Evolutionary conservation across 768 basidiomycete species (phyloP), one percentile per base, ranked within the genome.

Genomic region (Trametes meyenii): DNA sequence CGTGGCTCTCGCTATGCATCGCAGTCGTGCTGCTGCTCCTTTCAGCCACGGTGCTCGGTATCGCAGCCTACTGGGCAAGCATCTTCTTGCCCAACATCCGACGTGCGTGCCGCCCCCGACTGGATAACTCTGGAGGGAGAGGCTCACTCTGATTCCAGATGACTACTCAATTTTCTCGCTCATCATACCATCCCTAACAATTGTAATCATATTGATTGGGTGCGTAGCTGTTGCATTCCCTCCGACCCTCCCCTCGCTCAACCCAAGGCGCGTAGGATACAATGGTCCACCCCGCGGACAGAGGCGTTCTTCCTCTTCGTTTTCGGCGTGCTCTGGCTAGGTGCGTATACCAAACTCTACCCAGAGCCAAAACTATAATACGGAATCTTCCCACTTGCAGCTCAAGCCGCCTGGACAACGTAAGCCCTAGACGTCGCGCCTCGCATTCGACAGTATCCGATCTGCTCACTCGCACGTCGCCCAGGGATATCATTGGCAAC

Each of bases 321-420:
- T 21, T 67, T 89, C 33, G 83, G 80, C 11, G 76, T 83, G 19
- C 68, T 92, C 38, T 93, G 91, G 91, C 77, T 93, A 39, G 78
- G 90, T 88, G 70, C 64, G 85, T 74, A 29, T 19, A 38, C 48
- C 36, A 52, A 39, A 52, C 51, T 24, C 59, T 38, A 17, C 62
- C 26, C 46, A 19, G 36, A 10, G 53, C 23, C 17, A 3, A 26
- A 35, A 21, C 33, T 43, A 48, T 53, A 46, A 54, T 51, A 42
- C 42, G n/a, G 7, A 40, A 33, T 17, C 23, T 19, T 40, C 4
- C 11, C 13, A 13, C 14, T 14, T 23, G 14, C 50, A 91, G 90
- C 86, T 23, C 83, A 89, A 84, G 90, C 81, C 35, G 84, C 90
- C 17, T 92, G 90, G 89, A 76, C 88, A 23, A 80, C 81, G 89